These are phyloP conservation scores for Amphibolis antarctica DNA, from an alignment of 106 monocot species.

Conservation along the genomic window DNA sequence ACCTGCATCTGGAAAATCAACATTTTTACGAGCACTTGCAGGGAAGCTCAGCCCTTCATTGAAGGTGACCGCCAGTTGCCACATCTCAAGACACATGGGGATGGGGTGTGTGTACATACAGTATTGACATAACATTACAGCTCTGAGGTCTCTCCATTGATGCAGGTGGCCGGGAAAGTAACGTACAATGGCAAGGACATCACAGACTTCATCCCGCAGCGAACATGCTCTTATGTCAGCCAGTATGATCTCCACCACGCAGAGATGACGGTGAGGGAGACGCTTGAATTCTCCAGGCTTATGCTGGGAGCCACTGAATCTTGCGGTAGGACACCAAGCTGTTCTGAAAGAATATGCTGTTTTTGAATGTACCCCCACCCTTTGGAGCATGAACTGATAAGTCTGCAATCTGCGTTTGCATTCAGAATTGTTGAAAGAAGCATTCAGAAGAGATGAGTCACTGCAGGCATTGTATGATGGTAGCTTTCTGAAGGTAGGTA, in stretches of 20 bases:
- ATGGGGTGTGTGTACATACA: background rate
- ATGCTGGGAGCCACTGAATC: constrained; percentile 46
- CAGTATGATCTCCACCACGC: constrained; percentile 67
- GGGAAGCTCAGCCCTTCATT: constrained; percentile 36
- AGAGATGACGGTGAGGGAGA: constrained; percentile 73
- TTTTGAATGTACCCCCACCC: background rate
- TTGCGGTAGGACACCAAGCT: constrained; percentile 24
- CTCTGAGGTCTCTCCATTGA: background rate
- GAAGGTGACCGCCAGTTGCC: constrained; percentile 23
- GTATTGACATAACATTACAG: background rate
- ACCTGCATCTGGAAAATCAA: constrained; percentile 58
- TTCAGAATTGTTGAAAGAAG: constrained; percentile 1
- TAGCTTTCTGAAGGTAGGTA: background rate
- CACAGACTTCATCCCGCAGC: constrained; percentile 12
- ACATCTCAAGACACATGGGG: background rate
- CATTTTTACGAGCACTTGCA: constrained; percentile 33
- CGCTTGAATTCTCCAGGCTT: constrained; percentile 58
- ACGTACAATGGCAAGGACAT: constrained; percentile 44
- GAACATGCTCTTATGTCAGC: constrained; percentile 43
- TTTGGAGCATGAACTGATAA: too few species aligned
- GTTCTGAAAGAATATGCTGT: background rate
- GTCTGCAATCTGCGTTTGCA: background rate
- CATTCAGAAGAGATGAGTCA: background rate
- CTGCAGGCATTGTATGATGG: background rate
- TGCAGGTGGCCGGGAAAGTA: constrained; percentile 42